These are phyloP conservation scores for Quercus ilex DNA, from an alignment of 306 rosid genomes.

Conservation along the genomic window DNA sequence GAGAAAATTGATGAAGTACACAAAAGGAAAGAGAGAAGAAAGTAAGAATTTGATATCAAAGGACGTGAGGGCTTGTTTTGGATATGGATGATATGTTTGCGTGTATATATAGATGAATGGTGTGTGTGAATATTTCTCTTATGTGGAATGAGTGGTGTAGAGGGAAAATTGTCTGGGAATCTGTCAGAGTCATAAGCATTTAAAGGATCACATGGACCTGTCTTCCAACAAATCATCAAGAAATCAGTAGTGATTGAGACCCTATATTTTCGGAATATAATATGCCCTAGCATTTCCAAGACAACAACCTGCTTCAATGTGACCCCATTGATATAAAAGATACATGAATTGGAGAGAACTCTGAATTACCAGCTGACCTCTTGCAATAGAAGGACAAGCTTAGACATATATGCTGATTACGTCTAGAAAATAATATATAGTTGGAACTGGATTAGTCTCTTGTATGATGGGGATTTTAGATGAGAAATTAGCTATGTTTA, in stretches of 20 bases:
- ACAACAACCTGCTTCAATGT: not conserved
- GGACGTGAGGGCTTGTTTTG: constrained; percentile 10
- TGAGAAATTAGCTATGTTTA: no score
- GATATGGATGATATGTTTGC: not conserved
- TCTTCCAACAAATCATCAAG: constrained; percentile 5
- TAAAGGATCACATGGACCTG: constrained; percentile 30
- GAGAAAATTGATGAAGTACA: not conserved
- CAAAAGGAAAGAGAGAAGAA: not conserved
- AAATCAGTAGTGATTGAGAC: constrained; percentile 12
- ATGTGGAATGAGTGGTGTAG: not conserved
- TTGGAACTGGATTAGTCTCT: not conserved
- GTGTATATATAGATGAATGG: constrained; percentile 25
- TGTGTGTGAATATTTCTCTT: not conserved
- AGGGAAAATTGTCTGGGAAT: constrained; percentile 9
- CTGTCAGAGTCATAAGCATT: constrained; percentile 8
- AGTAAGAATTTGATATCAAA: not conserved
- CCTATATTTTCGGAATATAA: not conserved
- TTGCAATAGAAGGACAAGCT: not conserved
- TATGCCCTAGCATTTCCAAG: not conserved
- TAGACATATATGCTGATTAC: not conserved
- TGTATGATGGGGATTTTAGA: no score
- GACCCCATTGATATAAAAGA: not conserved
- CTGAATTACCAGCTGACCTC: not conserved
- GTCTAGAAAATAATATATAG: not conserved
- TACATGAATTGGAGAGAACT: not conserved